These are phyloP conservation scores for Suhomyces canberraensis DNA, from an alignment of 805 yeast genomes.

Conservation along the genomic window DNA sequence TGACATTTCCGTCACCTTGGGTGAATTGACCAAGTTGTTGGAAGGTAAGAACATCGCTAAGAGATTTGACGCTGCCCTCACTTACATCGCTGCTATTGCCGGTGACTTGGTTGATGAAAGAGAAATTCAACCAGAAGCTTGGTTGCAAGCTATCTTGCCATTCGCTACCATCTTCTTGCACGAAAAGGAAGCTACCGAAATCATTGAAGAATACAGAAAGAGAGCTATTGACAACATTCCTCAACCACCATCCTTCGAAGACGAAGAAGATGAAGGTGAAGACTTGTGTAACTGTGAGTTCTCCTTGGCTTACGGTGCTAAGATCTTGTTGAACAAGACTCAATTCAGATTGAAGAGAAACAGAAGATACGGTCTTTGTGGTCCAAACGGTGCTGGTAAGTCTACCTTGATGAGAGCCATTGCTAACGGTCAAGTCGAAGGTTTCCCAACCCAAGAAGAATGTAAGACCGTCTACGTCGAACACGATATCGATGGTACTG, in stretches of 20 bases:
- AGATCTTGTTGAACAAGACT: slow-evolving; percentile 98
- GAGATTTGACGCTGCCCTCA: slow-evolving; percentile 76
- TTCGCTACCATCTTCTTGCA: slow-evolving; percentile 95
- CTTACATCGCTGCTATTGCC: slow-evolving; percentile 91
- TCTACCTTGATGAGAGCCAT: slow-evolving; percentile 85
- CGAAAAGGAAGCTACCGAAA: slow-evolving; percentile 84
- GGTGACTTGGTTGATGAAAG: slow-evolving; percentile 99
- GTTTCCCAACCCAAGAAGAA: slow-evolving; percentile 99
- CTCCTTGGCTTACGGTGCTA: slow-evolving; percentile 99
- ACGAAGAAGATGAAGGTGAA: slow-evolving; percentile 98
- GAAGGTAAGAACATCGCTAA: slow-evolving; percentile 62
- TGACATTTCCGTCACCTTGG: slow-evolving; percentile 85
- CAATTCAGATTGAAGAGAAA: slow-evolving; percentile 98
- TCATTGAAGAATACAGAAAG: slow-evolving; percentile 93
- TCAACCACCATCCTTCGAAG: slow-evolving; percentile 92
- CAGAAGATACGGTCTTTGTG: slow-evolving; percentile 98
- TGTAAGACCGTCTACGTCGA: slow-evolving; percentile 99
- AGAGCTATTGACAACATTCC: slow-evolving; percentile 98
- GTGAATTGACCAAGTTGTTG: slow-evolving; percentile 72
- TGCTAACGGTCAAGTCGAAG: slow-evolving; percentile 98
- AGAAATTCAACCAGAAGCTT: slow-evolving; percentile 81
- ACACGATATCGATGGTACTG: slow-evolving; percentile 98
- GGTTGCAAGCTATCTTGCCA: slow-evolving; percentile 87
- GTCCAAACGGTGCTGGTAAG: slow-evolving; percentile 54
- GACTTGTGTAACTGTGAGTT: slow-evolving; percentile 99